These are phyloP conservation scores for Penicillium sp. DNA, from an alignment of 2,329 filamentous ascomycete genomes.

Conservation along the genomic window DNA sequence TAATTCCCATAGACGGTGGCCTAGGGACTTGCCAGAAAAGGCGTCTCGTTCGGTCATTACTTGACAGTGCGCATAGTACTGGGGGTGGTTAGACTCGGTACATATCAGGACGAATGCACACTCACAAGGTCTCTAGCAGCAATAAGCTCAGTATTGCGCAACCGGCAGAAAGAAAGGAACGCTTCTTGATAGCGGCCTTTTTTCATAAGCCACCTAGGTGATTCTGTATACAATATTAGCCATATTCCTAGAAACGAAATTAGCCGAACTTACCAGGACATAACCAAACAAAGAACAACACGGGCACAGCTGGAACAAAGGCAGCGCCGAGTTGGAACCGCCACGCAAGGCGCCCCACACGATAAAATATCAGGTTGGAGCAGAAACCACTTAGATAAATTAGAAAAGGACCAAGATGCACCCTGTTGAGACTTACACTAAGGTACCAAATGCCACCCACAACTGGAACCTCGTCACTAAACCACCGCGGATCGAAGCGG, in stretches of 20 bases:
- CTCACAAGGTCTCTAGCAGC: slow-evolving; percentile 27
- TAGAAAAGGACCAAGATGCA: neutral
- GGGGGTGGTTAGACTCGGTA: neutral
- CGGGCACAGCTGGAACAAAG: slow-evolving; percentile 41
- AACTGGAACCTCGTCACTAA: slow-evolving; percentile 31
- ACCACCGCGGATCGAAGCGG: slow-evolving; percentile 28
- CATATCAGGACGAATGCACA: neutral
- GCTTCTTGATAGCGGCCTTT: slow-evolving; percentile 27
- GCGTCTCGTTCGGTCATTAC: slow-evolving; percentile 38
- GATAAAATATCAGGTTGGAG: slow-evolving; percentile 30
- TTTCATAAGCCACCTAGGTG: slow-evolving; percentile 35
- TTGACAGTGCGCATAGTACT: slow-evolving; percentile 43
- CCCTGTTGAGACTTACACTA: slow-evolving; percentile 13
- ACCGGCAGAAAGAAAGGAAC: slow-evolving; percentile 26
- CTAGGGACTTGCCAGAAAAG: slow-evolving; percentile 23
- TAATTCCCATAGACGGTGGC: slow-evolving; percentile 48
- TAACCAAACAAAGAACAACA: slow-evolving; percentile 40
- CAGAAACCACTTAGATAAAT: slow-evolving; percentile 39
- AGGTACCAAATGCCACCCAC: slow-evolving; percentile 30
- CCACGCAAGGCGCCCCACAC: slow-evolving; percentile 13
- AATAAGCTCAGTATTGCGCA: slow-evolving; percentile 30
- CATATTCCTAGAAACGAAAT: neutral
- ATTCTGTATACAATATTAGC: slow-evolving; percentile 14
- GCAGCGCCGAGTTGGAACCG: slow-evolving; percentile 36
- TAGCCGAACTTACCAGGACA: slow-evolving; percentile 11